Conservation (phyloP, 139 green algal species). For the Edaphochlamys debaryana region DNA sequence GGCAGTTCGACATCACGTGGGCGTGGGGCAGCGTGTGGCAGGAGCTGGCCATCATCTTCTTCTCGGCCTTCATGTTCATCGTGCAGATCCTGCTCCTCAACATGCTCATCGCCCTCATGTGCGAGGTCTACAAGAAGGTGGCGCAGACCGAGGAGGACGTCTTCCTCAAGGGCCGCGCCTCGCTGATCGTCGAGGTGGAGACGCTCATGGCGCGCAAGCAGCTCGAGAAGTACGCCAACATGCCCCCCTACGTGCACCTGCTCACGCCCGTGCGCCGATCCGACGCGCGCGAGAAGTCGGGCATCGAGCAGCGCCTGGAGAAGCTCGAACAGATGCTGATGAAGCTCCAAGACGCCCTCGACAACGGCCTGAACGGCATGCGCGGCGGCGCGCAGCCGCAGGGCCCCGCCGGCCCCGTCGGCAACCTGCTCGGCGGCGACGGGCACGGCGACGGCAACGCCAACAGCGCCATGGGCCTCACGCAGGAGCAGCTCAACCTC, state of each 20-base stretch:
- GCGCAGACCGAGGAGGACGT: conserved; percentile 50
- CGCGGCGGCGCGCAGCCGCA: neutral
- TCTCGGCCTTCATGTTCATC: conserved; percentile 35
- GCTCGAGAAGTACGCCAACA: conserved; percentile 49
- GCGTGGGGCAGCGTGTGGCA: conserved; percentile 39
- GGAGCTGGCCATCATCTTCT: conserved; percentile 46
- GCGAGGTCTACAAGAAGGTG: conserved; percentile 52
- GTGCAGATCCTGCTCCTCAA: conserved; percentile 63
- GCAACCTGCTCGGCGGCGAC: neutral
- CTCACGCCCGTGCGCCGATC: conserved; percentile 42
- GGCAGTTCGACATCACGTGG: conserved; percentile 39
- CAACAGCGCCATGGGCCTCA: conserved; percentile 30
- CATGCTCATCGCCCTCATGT: conserved; percentile 65
- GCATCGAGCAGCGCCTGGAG: conserved; percentile 53
- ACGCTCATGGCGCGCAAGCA: conserved; percentile 52
- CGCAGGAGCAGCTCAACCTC: conserved; percentile 47
- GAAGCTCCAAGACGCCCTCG: conserved; percentile 32
- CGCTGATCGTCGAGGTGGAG: conserved; percentile 62
- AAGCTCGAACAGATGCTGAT: conserved; percentile 55
- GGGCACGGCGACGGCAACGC: neutral
- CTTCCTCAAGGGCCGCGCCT: conserved; percentile 55
- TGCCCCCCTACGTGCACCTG: conserved; percentile 63
- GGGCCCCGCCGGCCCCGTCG: conserved; percentile 6
- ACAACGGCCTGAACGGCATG: conserved; percentile 6
- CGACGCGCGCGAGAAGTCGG: conserved; percentile 19